These are phyloP conservation scores for Scheffersomyces amazonensis DNA, from an alignment of 805 yeast species.

Conservation along the genomic window DNA sequence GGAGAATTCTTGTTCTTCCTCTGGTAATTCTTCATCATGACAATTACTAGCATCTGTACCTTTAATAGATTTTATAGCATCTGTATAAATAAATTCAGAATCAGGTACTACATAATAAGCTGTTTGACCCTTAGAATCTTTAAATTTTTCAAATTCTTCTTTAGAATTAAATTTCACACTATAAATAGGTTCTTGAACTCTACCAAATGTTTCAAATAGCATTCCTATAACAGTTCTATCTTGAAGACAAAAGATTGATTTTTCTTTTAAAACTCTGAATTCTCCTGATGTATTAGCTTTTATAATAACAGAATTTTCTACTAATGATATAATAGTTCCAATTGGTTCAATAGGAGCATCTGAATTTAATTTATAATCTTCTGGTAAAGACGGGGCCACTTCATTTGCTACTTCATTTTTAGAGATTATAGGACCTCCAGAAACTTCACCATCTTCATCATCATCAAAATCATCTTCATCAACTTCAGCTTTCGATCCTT, in stretches of 20 bases:
- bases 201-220: conserved; percentile 86
- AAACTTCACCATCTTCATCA: conserved; percentile 44
- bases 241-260: conserved; percentile 73
- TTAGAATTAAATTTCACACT: conserved; percentile 62
- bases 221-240: conserved; percentile 72
- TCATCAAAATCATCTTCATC: conserved; percentile 43
- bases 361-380: conserved; percentile 56
- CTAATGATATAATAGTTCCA: conserved; percentile 67
- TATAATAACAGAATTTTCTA: conserved; percentile 69
- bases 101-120: conserved; percentile 79
- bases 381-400: conserved; percentile 64
- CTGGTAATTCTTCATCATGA: conserved; percentile 91
- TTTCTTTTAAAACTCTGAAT: conserved; percentile 75
- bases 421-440: conserved; percentile 68
- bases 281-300: conserved; percentile 80
- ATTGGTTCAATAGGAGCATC: conserved; percentile 65
- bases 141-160: conserved; percentile 47
- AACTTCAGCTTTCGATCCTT: conserved; percentile 53
- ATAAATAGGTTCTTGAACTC: conserved; percentile 76
- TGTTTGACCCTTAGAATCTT: conserved; percentile 47
- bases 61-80: conserved; percentile 61
- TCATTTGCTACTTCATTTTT: conserved; percentile 75
- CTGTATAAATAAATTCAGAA: conserved; percentile 77
- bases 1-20: conserved; percentile 90
- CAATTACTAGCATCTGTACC: conserved; percentile 96